Base-by-base conservation (phyloP, 2,329 filamentous ascomycete genomes). In the Aspergillus pseudonomiae region DNA sequence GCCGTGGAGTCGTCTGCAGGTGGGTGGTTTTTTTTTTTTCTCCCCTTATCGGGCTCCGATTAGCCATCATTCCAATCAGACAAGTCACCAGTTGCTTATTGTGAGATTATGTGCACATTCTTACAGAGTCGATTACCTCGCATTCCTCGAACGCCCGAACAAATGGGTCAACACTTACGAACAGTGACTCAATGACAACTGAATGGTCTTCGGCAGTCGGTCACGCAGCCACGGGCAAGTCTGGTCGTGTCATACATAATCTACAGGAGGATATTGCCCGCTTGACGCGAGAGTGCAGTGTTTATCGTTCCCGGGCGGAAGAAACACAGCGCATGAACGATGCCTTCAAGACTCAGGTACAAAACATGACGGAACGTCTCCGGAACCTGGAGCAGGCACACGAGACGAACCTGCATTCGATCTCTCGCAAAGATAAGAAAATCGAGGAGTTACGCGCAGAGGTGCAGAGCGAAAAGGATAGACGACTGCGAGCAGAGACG, bases 151-250 rank as follows among this genome's bases (percentile, higher is more conserved):
- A 75, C 30, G 59, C 69, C 43, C 70, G 52, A 24, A 36, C 68
- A n/a, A 74, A 75, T 65, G 71, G 68, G 61, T 68, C 73, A 26
- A 75, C 76, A 36, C 62, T 68, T 39, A 69, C 70, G 16, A 73
- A 75, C 66, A 70, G 67, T 60, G 76, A 78, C 54, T 58, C 69
- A 21, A 61, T 73, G 28, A 58, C 67, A 24, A 65, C 73, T n/a
- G 79, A 81, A 73, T 84, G 82, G 82, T 83, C 80, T 12, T 79
- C 81, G 1, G 82, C 82, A 2, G 80, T 84, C 32, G 82, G 82
- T 14, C 81, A 83, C 64, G 82, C 82, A 41, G 78, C 80, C 28
- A 81, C 79, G 9, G 82, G 82, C 45, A 84, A 84, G 70, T 83
- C 82, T 3, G 81, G 82, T 32, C 79, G 82, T 41, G 82, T 84